Conservation (phyloP, 2,329 filamentous ascomycete species). For the Calycina herbarum region DNA sequence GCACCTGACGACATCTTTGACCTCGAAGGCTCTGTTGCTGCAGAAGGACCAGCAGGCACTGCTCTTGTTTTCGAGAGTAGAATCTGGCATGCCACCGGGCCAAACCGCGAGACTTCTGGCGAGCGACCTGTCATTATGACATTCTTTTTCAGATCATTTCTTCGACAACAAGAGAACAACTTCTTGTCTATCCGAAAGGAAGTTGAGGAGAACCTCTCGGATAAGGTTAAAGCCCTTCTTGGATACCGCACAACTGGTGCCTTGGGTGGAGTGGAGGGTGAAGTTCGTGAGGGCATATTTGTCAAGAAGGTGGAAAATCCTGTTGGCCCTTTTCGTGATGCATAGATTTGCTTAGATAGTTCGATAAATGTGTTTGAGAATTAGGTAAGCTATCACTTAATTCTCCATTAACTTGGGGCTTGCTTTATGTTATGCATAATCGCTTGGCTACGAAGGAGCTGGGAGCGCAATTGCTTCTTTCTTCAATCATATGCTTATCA, state of each 20-base stretch:
- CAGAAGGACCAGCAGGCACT: constrained; percentile 6
- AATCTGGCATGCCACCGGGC: constrained; percentile 3
- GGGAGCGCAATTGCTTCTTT: too few relatives aligned
- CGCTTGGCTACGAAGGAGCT: too few relatives aligned
- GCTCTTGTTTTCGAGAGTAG: constrained; percentile 5
- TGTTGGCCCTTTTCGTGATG: neutral
- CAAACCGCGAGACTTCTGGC: constrained; percentile 4
- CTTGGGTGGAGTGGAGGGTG: neutral
- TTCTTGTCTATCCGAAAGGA: constrained; percentile 4
- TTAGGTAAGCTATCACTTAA: too few relatives aligned
- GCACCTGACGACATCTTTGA: constrained; percentile 6
- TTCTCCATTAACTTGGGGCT: too few relatives aligned
- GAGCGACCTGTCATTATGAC: constrained; percentile 6
- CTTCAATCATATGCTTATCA: too few relatives aligned
- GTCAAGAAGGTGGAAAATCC: constrained; percentile 3
- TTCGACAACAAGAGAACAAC: constrained; percentile 7
- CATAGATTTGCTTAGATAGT: neutral
- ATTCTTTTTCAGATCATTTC: constrained; percentile 6
- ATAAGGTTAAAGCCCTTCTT: neutral
- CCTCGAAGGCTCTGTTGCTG: constrained; percentile 1
- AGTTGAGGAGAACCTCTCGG: constrained; percentile 3
- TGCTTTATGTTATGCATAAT: too few relatives aligned
- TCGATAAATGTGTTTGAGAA: too few relatives aligned
- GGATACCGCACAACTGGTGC: constrained; percentile 3
- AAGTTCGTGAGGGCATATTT: neutral